Conservation (phyloP, 805 yeast genomes). For the Pichia membranifaciens region DNA sequence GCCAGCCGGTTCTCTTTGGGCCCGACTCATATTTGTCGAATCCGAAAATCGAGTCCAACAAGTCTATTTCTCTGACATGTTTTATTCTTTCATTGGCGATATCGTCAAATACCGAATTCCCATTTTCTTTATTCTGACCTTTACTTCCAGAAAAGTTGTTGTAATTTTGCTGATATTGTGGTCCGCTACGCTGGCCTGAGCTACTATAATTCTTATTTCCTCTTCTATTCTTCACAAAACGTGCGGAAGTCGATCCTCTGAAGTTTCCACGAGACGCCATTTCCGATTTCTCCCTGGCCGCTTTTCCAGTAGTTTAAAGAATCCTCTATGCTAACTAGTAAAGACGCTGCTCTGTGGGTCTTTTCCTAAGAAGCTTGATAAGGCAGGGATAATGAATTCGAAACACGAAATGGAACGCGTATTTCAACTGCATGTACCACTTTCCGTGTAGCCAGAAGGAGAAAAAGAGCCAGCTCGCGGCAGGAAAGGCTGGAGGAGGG, state of each 20-base stretch:
- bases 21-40: constrained; percentile 75
- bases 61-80: constrained; percentile 54
- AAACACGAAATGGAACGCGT: no score
- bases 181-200: neutral
- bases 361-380: no score
- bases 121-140: neutral
- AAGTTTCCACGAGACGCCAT: constrained; percentile 18
- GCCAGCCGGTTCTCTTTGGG: constrained; percentile 77
- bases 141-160: constrained; percentile 17
- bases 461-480: no score
- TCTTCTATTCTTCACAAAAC: constrained; percentile 23
- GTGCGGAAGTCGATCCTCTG: constrained; percentile 23
- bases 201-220: neutral
- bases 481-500: no score
- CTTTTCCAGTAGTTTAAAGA: no score
- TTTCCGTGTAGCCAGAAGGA: no score
- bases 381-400: no score
- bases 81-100: constrained; percentile 37
- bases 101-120: constrained; percentile 6
- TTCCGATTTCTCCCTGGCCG: neutral
- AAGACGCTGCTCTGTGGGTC: no score
- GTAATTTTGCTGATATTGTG: constrained; percentile 12
- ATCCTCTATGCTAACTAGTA: no score
- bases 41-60: constrained; percentile 79
- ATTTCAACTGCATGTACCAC: no score